Base-by-base conservation (phyloP, 1,284 basidiomycete genomes). In the Moesziomyces antarcticus region DNA sequence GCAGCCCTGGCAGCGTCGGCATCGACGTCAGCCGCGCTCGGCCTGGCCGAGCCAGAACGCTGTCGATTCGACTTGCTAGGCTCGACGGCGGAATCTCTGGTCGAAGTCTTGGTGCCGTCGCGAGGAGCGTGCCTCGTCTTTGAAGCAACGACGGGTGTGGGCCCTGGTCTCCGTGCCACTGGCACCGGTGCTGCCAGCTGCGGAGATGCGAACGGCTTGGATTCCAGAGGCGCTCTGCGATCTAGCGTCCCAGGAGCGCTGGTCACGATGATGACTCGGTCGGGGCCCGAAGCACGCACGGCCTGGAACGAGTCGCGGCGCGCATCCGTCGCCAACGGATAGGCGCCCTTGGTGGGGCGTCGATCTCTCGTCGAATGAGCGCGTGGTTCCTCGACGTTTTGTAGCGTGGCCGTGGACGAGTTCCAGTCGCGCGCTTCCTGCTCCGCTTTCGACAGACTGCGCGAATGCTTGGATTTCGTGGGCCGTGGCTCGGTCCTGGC, bases 221-320 rank as follows among this genome's bases (percentile, higher is more conserved):
- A 33, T 11, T 11, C 37, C 37, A 44, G 42, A 49, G 20, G 14
- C 35, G 41, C 27, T 8, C 9, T 22, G n/a, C 25, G 33, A 13
- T 33, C 41, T 25, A 55, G 47, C 1, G 41, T 22, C n/a, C 25
- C 33, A 20, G 51, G 5, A 2, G 43, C 3, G 16, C 24, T 7
- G 1, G 59, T 56, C 20, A 53, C 55, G 21, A 69, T 69, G 37
- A 62, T 52, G 40, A 62, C 56, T 10, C 66, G 66, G 49, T 69
- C 59, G 5, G 66, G 56, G 2, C 56, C 59, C 10, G 56, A 62
- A 0, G 42, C 55, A 40, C 59, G 51, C 37, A 62, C 56, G 18
- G 66, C 66, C 41, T 69, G 55, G 48, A 58, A 62, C 7, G 54
- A 52, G 18, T 59, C 59, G 14, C 44, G 33, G 10, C 45, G 44